Conservation (phyloP, 495 filamentous ascomycete species). For the Tuber calosporum region DNA sequence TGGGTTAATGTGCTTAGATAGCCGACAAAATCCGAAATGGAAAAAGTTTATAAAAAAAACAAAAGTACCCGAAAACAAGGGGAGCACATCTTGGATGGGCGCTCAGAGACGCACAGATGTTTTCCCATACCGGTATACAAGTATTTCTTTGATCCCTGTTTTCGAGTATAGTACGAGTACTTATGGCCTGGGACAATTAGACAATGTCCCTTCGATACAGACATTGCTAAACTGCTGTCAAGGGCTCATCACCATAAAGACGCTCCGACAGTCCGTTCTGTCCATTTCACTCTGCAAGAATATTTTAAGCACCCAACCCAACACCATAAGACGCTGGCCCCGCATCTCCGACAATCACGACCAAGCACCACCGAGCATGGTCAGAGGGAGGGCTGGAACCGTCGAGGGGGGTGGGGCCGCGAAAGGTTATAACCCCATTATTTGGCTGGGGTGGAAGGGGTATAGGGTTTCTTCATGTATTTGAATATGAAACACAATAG, state of each 20-base stretch:
- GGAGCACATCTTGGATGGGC: too few species aligned
- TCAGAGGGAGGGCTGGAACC: not conserved
- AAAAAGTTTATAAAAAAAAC: too few species aligned
- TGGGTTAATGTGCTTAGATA: too few species aligned
- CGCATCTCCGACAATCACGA: not conserved
- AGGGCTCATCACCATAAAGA: not conserved
- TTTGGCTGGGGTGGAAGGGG: not conserved
- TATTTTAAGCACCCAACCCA: not conserved
- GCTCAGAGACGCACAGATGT: too few species aligned
- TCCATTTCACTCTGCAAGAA: not conserved
- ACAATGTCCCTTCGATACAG: not conserved
- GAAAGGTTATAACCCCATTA: not conserved
- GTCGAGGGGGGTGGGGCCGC: not conserved
- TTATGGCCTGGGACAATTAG: too few species aligned
- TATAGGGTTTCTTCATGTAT: not conserved
- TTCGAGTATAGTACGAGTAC: too few species aligned
- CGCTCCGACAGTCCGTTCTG: not conserved
- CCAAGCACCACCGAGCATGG: not conserved
- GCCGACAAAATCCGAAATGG: too few species aligned
- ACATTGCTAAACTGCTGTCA: not conserved
- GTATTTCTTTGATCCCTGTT: too few species aligned
- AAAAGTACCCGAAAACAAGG: too few species aligned
- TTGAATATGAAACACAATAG: not conserved
- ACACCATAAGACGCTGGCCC: not conserved
- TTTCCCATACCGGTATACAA: too few species aligned